Evolutionary conservation across 2,329 filamentous ascomycete species (phyloP), one percentile per base, ranked within the genome.

Genomic region (Trichoderma citrinoviride): DNA sequence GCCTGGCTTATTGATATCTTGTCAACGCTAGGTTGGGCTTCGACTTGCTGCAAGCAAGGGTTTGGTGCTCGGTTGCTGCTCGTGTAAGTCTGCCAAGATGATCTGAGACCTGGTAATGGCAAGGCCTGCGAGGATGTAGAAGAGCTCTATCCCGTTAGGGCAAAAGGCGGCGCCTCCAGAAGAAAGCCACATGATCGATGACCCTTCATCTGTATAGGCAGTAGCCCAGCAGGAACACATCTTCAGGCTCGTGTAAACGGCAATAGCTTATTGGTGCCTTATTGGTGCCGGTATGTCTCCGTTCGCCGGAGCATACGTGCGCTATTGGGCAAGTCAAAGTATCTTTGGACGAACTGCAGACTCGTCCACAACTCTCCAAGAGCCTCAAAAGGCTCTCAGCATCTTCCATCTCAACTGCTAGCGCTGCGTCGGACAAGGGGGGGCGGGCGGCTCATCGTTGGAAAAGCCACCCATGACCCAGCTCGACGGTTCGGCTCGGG

Each of bases 311-410:
- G 58, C 27, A 37, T 14, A 54, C 19, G 7, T 15, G 37, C 15
- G 46, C 19, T 25, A 46, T 62, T 41, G 40, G 60, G 49, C 17
- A 62, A 50, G 40, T 46, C 40, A 54, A 15, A 12, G 49, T 62
- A 62, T 44, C 50, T 10, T 37, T 10, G 17, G 29, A 53, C 15
- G 2, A 27, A 41, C 23, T 40, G 12, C 25, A 14, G 4, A 37
- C 12, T 40, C 4, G 7, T 40, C 29, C 7, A 29, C 33, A 15
- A 27, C 14, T 23, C n/a, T 54, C 23, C 14, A 19, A 23, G 19
- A 21, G 19, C 19, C 17, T 33, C 7, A n/a, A 17, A 6, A 7
- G n/a, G 21, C 7, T 25, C 12, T 29, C 43, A 3, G 33, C 21
- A 5, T 5, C 40, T 41, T 41, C 40, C 44, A 41, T 12, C 29